phyloP scores from a whole-genome alignment of 331 rosid species.

The Rhamnella rubrinervis region DNA sequence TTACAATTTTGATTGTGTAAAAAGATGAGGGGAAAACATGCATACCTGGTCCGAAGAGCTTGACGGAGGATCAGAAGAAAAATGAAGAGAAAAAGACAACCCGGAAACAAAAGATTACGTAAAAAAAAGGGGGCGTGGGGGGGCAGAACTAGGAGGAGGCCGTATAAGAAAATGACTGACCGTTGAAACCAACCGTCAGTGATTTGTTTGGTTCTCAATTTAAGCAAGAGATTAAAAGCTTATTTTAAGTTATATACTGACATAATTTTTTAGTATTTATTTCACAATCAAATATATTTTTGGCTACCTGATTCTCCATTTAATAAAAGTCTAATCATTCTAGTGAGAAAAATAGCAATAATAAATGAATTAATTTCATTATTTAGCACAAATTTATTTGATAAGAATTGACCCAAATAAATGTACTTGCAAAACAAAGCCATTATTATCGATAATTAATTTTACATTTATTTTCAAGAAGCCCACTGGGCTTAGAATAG shows the following conservation, averaged over 20 bases:
- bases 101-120: not conserved
- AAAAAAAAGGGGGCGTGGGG: slow-evolving; percentile 9
- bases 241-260: not conserved
- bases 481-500: too few relatives aligned
- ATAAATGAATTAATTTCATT: too few relatives aligned
- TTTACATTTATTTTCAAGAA: too few relatives aligned
- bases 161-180: slow-evolving; percentile 28
- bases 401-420: too few relatives aligned
- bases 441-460: too few relatives aligned
- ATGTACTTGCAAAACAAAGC: too few relatives aligned
- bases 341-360: too few relatives aligned
- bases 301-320: too few relatives aligned
- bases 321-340: too few relatives aligned
- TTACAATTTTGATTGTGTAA: not conserved
- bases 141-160: slow-evolving; percentile 38
- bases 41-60: slow-evolving; percentile 27
- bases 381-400: too few relatives aligned
- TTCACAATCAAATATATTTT: not conserved
- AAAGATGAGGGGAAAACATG: not conserved
- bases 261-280: too few relatives aligned
- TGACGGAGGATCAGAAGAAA: slow-evolving; percentile 22
- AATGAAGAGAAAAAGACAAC: not conserved
- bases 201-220: slow-evolving; percentile 31
- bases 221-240: slow-evolving; percentile 1
- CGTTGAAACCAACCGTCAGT: slow-evolving; percentile 49